Percentiles rank a stretch among this genome's conserved stretches.
phyloP scores from a whole-genome alignment of 305 asterid genomes.

The Lippia alba region DNA sequence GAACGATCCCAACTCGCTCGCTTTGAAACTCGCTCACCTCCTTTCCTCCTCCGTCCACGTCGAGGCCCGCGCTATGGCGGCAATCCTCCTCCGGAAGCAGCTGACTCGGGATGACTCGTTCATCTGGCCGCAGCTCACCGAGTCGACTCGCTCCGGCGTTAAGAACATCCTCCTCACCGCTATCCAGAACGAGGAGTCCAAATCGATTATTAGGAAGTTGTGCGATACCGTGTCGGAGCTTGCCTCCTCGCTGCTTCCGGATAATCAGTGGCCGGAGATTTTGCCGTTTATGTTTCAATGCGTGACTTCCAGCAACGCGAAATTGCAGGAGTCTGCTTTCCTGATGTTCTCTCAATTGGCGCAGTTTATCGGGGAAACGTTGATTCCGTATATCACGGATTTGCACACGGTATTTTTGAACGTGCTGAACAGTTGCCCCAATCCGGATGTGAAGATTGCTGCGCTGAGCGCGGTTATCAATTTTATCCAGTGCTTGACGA shows the following conservation, averaged over 20 bases:
- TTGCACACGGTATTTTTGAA: slow-evolving; percentile 77
- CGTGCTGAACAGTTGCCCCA: slow-evolving; percentile 62
- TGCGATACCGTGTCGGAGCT: slow-evolving; percentile 87
- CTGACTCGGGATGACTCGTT: slow-evolving; percentile 80
- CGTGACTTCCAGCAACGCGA: slow-evolving; percentile 63
- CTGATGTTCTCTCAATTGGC: slow-evolving; percentile 83
- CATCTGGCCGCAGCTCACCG: slow-evolving; percentile 73
- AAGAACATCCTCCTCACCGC: slow-evolving; percentile 61
- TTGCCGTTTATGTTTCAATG: slow-evolving; percentile 91
- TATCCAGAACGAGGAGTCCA: slow-evolving; percentile 70
- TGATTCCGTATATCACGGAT: slow-evolving; percentile 73
- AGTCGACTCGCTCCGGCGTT: slow-evolving; percentile 62
- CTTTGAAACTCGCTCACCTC: slow-evolving; percentile 67
- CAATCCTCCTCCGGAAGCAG: slow-evolving; percentile 84
- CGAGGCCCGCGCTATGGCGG: slow-evolving; percentile 83
- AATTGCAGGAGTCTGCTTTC: slow-evolving; percentile 86
- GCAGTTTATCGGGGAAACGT: slow-evolving; percentile 73
- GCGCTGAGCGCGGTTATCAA: slow-evolving; percentile 87
- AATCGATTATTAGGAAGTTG: slow-evolving; percentile 66
- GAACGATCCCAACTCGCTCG: slow-evolving; percentile 79
- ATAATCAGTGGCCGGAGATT: slow-evolving; percentile 81
- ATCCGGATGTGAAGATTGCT: slow-evolving; percentile 76
- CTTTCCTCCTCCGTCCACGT: slow-evolving; percentile 59
- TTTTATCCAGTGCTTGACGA: slow-evolving; percentile 81
- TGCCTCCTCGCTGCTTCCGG: slow-evolving; percentile 78